phyloP scores from a whole-genome alignment of 441 rosid species.

The Manihot esculenta region DNA sequence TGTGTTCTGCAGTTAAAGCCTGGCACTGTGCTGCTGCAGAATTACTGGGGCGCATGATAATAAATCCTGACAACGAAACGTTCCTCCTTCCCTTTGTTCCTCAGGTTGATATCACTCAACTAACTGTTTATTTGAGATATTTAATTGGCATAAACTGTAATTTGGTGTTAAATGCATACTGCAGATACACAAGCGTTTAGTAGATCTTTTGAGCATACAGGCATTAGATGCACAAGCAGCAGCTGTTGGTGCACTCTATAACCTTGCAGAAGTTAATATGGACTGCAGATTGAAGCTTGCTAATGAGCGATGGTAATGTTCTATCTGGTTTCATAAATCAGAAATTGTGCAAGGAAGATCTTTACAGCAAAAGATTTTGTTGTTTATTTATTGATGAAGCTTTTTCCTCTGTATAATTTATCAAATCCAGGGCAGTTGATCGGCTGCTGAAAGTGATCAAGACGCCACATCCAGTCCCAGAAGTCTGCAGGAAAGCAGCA shows the following conservation, averaged over 20 bases:
- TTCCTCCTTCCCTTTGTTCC: constrained; percentile 88
- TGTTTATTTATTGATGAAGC: neutral
- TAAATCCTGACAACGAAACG: constrained; percentile 75
- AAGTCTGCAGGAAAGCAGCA: constrained; percentile 92
- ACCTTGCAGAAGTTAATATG: constrained; percentile 89
- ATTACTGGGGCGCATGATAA: constrained; percentile 82
- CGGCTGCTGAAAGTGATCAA: constrained; percentile 81
- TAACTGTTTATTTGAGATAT: neutral
- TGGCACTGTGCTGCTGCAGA: constrained; percentile 99
- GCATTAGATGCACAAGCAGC: constrained; percentile 94
- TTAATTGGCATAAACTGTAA: constrained; percentile 6
- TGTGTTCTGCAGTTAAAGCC: constrained; percentile 71
- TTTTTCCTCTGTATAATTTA: neutral
- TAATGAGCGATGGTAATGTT: constrained; percentile 76
- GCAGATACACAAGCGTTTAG: constrained; percentile 89
- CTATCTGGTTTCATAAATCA: neutral
- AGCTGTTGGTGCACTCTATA: constrained; percentile 91
- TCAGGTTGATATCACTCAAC: constrained; percentile 45
- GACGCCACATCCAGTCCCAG: constrained; percentile 87
- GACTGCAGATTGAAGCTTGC: constrained; percentile 97
- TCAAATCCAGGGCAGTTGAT: constrained; percentile 79
- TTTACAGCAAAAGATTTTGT: neutral
- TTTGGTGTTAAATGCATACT: constrained; percentile 7
- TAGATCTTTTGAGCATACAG: constrained; percentile 75
- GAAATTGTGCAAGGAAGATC: neutral